Percentiles rank a stretch among this genome's conserved stretches.
These are phyloP conservation scores for Eucommia ulmoides DNA, from an alignment of 257 asterid species.

Conservation along the genomic window DNA sequence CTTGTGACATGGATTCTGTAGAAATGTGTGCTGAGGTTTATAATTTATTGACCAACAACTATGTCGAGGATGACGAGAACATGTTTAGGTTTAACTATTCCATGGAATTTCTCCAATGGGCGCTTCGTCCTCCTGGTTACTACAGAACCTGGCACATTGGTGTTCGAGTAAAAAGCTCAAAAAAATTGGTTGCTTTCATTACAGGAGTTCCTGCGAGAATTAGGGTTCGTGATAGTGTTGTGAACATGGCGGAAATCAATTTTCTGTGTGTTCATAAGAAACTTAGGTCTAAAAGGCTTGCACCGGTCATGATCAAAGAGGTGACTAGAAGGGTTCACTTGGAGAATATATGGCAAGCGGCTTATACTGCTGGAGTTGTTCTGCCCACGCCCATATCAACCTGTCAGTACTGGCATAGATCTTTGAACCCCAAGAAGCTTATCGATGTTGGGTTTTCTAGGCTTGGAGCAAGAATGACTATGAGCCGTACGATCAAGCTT, in stretches of 20 bases:
- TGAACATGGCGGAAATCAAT: background rate
- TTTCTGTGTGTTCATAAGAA: slow-evolving; percentile 1
- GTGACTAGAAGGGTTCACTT: slow-evolving; percentile 3
- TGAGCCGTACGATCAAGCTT: slow-evolving; percentile 2
- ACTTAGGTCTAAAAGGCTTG: background rate
- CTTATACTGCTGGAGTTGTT: slow-evolving; percentile 4
- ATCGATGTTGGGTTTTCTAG: slow-evolving; percentile 2
- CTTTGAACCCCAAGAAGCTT: slow-evolving; percentile 2
- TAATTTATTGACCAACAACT: background rate
- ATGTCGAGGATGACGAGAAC: slow-evolving; percentile 1
- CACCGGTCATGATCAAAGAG: slow-evolving; percentile 1
- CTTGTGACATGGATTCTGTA: background rate
- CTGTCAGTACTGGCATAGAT: slow-evolving; percentile 2
- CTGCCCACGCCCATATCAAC: slow-evolving; percentile 2
- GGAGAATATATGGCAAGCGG: slow-evolving; percentile 4
- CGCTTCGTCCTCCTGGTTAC: background rate
- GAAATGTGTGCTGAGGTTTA: background rate
- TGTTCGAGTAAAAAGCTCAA: background rate
- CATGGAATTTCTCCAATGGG: background rate
- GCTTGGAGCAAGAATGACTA: slow-evolving; percentile 1
- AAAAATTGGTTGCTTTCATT: slow-evolving; percentile 3
- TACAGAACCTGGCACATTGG: slow-evolving; percentile 2
- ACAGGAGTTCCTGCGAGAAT: background rate
- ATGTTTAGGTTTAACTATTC: slow-evolving; percentile 3
- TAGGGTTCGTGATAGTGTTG: background rate